Base-by-base conservation (phyloP, 2,329 filamentous ascomycete species). In the Cytospora chrysosperma region DNA sequence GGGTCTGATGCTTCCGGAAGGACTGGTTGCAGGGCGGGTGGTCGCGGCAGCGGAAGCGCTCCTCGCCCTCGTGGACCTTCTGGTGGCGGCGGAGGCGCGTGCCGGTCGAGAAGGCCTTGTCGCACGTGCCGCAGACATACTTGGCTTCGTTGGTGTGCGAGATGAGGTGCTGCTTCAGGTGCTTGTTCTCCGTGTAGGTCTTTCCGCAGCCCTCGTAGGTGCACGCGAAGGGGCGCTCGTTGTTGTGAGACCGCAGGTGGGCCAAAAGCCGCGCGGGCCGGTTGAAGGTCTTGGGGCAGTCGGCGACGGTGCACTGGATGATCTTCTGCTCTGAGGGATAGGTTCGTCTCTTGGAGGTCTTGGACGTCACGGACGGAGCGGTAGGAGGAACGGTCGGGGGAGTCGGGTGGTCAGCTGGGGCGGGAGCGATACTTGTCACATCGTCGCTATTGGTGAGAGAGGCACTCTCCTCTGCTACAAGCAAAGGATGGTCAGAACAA, bases 1-100 rank as follows among this genome's bases (percentile, higher is more conserved):
- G 82, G 0, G 93, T 96, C 68, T 92, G 88, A 73, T 92, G 89
- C 76, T 97, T 97, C 66, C 94, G 86, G 75, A 97, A 98, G 24
- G 86, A 87, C 76, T 92, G 85, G 21, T 85, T 83, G 76, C 93
- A 97, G 0, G 84, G 85, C 1, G 84, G 82, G 69, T 86, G 88
- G 37, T 86, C 88, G 26, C 83, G 86, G 72, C 93, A 97, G 63
- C 85, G 82, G 71, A 89, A 93, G 59, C 89, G 84, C 72, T 95
- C 89, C 68, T 88, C 85, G 59, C 89, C 89, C 71, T 90, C 85
- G 74, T 97, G 93, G 1, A 90, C 87, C n/a, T 87, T 85, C 56
- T 88, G 80, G 73, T 97, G 93, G 43, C 91, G 84, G 64, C 89
- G 85, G 21, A 97, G 82, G 53, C 91, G 83, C 12, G 91, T 92